Base-by-base conservation (phyloP, 768 basidiomycete species). In the Suillus paluster region DNA sequence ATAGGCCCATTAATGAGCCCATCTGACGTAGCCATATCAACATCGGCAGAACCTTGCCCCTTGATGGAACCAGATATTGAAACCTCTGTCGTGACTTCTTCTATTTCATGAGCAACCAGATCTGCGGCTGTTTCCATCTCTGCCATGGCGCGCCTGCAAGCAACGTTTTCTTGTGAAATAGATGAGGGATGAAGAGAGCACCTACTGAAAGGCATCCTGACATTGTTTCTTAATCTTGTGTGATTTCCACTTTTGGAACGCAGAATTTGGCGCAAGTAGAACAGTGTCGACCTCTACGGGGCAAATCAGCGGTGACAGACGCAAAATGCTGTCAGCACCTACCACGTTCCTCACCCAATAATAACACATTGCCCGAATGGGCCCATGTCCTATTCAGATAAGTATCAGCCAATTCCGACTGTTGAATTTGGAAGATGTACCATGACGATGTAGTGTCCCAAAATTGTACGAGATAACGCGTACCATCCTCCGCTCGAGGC, bases 261-360 rank as follows among this genome's bases (percentile, higher is more conserved):
- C 75, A 17, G 83, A 86, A 1, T 75, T 77, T 0, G 75, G 74
- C 1, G 84, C 79, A 1, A 92, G 71, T 77, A 93, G 78, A 56
- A 86, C 85, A 15, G 81, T 73, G 65, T 94, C 93, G 53, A 94
- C 67, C 5, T 72, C 92, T 94, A 58, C n/a, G 60, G 57, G 41
- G 30, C 33, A 17, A 38, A 33, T 58, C 14, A 58, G 63, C n/a
- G 44, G 21, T 23, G 41, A 46, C 21, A 27, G 49, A 14, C 25
- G 27, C 45, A 45, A 6, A 36, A 39, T 52, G 52, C 19, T 27
- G 25, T 21, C 56, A 21, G n/a, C 14, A 61, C 85, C 73, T 68
- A 94, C 94, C 82, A 66, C 83, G 72, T 69, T 87, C 81, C 66
- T 92, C 92, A 5, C 89, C 90, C 3, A 97, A 78, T 60, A 86